phyloP scores from a whole-genome alignment of 176 grass and related monocot species.

The Canna indica region DNA sequence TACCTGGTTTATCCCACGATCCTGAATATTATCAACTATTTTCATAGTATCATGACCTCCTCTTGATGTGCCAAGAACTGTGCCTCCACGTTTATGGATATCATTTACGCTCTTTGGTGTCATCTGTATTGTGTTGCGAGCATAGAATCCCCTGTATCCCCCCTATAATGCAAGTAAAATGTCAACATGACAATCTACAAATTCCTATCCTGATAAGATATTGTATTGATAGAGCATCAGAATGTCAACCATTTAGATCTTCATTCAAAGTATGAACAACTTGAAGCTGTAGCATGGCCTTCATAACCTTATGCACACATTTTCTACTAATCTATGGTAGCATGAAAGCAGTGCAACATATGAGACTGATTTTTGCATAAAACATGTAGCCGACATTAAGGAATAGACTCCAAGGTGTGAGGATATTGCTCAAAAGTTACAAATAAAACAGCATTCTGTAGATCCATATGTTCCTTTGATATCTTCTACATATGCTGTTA shows the following conservation, averaged over 20 bases:
- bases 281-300: background rate
- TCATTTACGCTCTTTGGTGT: slow-evolving; percentile 20
- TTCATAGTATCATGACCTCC: slow-evolving; percentile 21
- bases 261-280: background rate
- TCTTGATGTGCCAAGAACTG: slow-evolving; percentile 19
- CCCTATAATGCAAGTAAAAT: slow-evolving; percentile 1
- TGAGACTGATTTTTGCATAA: background rate
- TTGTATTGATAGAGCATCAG: background rate
- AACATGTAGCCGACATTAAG: background rate
- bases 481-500: too few relatives aligned
- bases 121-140: slow-evolving; percentile 9
- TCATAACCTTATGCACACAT: background rate
- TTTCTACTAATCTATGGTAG: background rate
- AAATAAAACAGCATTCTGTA: too few relatives aligned
- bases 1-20: slow-evolving; percentile 20
- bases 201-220: background rate
- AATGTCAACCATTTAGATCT: background rate
- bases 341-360: background rate
- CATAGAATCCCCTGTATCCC: slow-evolving; percentile 22
- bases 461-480: too few relatives aligned
- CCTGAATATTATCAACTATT: slow-evolving; percentile 19
- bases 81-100: slow-evolving; percentile 21
- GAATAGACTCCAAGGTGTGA: background rate
- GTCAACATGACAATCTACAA: background rate
- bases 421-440: too few relatives aligned